Percentiles rank a stretch among this genome's conserved stretches.
phyloP scores from a whole-genome alignment of 352 stramenopile species.

The Blastocystis sp. region DNA sequence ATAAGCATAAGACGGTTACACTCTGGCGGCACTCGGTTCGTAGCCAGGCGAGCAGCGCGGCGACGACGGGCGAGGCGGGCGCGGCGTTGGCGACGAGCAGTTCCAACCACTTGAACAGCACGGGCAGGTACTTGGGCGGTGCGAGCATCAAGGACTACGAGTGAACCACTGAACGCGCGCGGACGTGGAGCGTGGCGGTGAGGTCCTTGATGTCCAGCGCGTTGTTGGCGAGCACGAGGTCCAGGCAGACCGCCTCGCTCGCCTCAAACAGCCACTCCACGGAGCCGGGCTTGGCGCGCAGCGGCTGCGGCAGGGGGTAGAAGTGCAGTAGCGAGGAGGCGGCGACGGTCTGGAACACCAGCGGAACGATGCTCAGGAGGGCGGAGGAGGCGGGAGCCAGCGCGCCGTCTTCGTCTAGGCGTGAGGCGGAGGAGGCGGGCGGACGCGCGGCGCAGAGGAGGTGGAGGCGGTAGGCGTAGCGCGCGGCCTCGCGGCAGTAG shows the following conservation, averaged over 20 bases:
- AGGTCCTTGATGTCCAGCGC: not conserved
- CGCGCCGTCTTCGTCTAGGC: not conserved
- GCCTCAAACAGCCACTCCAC: not conserved
- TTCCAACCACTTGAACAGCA: not conserved
- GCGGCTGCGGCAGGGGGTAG: not conserved
- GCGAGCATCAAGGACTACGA: not conserved
- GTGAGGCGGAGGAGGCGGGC: not conserved
- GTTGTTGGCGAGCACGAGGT: constrained; percentile 14
- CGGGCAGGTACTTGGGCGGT: not conserved
- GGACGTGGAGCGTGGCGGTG: not conserved
- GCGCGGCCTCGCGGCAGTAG: not conserved
- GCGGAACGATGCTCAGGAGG: not conserved
- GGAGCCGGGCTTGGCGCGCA: not conserved
- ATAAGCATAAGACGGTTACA: not conserved
- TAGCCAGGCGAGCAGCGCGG: not conserved
- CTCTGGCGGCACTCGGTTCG: not conserved
- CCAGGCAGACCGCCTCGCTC: not conserved
- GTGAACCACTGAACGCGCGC: not conserved
- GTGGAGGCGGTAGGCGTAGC: constrained; percentile 16
- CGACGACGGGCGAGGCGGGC: not conserved
- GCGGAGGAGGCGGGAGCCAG: not conserved
- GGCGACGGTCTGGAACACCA: not conserved
- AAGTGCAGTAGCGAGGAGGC: not conserved
- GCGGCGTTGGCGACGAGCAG: not conserved
- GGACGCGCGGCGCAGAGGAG: constrained; percentile 3